Conservation (phyloP, 768 basidiomycete genomes). For the Fibroporia radiculosa region DNA sequence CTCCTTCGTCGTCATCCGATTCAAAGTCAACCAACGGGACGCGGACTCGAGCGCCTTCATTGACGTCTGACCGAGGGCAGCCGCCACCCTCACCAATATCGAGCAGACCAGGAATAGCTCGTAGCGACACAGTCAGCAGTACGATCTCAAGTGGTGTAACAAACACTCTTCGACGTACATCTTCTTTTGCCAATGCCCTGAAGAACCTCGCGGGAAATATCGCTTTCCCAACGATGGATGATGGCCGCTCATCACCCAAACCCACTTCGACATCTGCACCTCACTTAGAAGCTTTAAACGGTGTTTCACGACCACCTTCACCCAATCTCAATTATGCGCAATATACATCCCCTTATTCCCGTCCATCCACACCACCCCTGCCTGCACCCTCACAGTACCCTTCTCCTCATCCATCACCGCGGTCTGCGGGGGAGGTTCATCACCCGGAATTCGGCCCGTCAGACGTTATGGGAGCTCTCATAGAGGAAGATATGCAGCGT, state of each 20-base stretch:
- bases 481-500: slow-evolving; percentile 94
- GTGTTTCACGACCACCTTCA: slow-evolving; percentile 64
- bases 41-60: slow-evolving; percentile 39
- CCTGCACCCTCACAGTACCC: slow-evolving; percentile 8
- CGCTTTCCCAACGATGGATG: slow-evolving; percentile 60
- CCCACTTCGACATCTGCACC: slow-evolving; percentile 21
- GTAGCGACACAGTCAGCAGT: slow-evolving; percentile 53
- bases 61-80: slow-evolving; percentile 41
- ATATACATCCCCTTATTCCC: slow-evolving; percentile 71
- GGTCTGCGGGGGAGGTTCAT: slow-evolving; percentile 15
- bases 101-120: slow-evolving; percentile 41
- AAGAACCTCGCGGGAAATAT: slow-evolving; percentile 65
- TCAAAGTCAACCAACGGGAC: slow-evolving; percentile 21
- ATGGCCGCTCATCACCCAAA: slow-evolving; percentile 32
- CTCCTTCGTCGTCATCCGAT: slow-evolving; percentile 34
- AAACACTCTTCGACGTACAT: slow-evolving; percentile 68
- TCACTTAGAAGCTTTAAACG: slow-evolving; percentile 24
- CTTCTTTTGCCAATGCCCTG: slow-evolving; percentile 73
- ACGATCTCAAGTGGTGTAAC: slow-evolving; percentile 55
- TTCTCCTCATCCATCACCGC: slow-evolving; percentile 23
- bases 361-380: slow-evolving; percentile 35
- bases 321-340: slow-evolving; percentile 73
- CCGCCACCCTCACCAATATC: slow-evolving; percentile 37
- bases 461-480: slow-evolving; percentile 80
- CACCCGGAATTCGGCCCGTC: slow-evolving; percentile 56